These are phyloP conservation scores for Chaetomium globosum DNA, from an alignment of 2,329 filamentous ascomycete genomes.

Conservation along the genomic window DNA sequence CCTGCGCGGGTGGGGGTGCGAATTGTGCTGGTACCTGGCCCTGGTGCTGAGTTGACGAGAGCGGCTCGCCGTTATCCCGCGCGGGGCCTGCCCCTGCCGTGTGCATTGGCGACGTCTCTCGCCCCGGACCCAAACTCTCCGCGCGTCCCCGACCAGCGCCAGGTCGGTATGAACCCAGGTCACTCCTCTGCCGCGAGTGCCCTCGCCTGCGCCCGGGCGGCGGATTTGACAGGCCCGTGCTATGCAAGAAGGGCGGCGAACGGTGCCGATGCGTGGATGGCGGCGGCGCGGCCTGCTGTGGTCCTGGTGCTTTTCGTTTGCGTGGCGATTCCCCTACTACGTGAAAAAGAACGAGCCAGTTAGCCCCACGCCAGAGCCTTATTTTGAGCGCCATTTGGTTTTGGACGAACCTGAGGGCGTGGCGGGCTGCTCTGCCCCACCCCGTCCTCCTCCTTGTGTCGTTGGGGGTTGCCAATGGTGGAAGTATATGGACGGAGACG, in stretches of 20 bases:
- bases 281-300: conserved; percentile 52
- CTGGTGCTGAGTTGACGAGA: conserved; percentile 37
- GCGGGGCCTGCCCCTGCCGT: conserved; percentile 40
- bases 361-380: conserved; percentile 49
- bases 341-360: conserved; percentile 47
- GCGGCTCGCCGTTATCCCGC: conserved; percentile 42
- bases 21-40: conserved; percentile 28
- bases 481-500: conserved; percentile 80
- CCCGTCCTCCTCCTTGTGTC: conserved; percentile 60
- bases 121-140: conserved; percentile 41
- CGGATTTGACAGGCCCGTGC: conserved; percentile 56
- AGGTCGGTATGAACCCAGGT: conserved; percentile 56
- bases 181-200: conserved; percentile 67
- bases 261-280: conserved; percentile 51
- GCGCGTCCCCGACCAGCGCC: conserved; percentile 43
- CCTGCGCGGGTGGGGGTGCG: conserved; percentile 22
- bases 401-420: conserved; percentile 75
- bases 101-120: conserved; percentile 45
- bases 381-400: conserved; percentile 52
- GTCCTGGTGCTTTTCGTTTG: conserved; percentile 76
- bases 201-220: conserved; percentile 58
- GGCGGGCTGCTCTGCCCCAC: conserved; percentile 65
- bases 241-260: conserved; percentile 60
- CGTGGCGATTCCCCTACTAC: conserved; percentile 74
- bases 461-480: conserved; percentile 89